phyloP scores from a whole-genome alignment of 768 basidiomycete genomes.

The Coprinellus micaceus region DNA sequence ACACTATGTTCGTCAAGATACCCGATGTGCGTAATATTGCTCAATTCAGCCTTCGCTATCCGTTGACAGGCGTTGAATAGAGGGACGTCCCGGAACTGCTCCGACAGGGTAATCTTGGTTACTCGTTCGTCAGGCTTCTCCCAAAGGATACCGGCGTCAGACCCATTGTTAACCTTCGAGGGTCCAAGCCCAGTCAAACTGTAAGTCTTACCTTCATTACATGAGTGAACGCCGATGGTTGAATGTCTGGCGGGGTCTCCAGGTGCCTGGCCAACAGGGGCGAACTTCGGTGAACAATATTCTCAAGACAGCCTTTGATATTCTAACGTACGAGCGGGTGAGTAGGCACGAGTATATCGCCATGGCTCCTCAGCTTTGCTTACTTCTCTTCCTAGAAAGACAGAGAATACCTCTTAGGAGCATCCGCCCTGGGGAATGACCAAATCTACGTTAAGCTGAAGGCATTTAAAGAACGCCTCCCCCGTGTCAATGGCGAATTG shows the following conservation, averaged over 20 bases:
- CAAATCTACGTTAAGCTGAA: slow-evolving; percentile 79
- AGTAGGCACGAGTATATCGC: no score
- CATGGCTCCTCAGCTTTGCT: no score
- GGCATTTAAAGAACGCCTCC: slow-evolving; percentile 56
- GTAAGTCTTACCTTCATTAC: slow-evolving; percentile 12
- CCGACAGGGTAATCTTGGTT: slow-evolving; percentile 71
- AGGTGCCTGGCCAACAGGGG: neutral
- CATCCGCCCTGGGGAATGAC: slow-evolving; percentile 78
- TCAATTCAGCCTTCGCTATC: neutral
- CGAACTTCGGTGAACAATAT: slow-evolving; percentile 82
- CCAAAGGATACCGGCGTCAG: slow-evolving; percentile 95
- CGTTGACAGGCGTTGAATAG: slow-evolving; percentile 31
- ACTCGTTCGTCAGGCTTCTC: slow-evolving; percentile 81
- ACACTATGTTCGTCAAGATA: slow-evolving; percentile 67
- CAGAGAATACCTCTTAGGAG: slow-evolving; percentile 64
- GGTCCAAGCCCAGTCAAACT: slow-evolving; percentile 32
- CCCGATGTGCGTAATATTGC: slow-evolving; percentile 46
- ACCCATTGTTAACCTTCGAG: slow-evolving; percentile 87
- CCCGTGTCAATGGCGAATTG: slow-evolving; percentile 46
- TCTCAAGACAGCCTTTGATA: slow-evolving; percentile 78
- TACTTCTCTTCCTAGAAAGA: no score
- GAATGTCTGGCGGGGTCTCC: slow-evolving; percentile 25
- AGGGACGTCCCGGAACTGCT: slow-evolving; percentile 61
- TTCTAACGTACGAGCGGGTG: slow-evolving; percentile 87
- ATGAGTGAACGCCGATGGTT: no score